Conservation (phyloP, 257 asterid genomes). For the Cynanchum wilfordii region DNA sequence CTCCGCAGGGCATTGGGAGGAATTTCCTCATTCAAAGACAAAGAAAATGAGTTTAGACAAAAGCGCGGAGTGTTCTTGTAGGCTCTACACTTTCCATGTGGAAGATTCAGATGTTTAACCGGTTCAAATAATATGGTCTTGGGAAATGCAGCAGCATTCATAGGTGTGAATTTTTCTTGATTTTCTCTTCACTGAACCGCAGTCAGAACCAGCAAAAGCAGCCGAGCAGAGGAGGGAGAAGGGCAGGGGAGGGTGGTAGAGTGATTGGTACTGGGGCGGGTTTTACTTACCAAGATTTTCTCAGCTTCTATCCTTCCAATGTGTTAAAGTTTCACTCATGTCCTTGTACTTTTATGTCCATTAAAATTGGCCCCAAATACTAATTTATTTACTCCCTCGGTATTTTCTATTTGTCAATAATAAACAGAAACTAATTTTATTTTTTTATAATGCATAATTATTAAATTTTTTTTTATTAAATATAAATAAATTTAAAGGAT, state of each 20-base stretch:
- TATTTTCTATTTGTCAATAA: too few species aligned
- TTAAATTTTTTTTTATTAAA: too few species aligned
- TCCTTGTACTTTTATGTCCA: neutral
- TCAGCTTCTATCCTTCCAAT: neutral
- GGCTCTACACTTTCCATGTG: neutral
- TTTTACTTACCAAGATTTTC: too few species aligned
- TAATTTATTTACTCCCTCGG: too few species aligned
- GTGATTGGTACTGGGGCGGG: too few species aligned
- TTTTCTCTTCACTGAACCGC: too few species aligned
- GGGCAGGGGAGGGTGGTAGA: neutral
- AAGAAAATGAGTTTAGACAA: neutral
- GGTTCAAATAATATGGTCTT: neutral
- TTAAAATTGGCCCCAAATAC: neutral
- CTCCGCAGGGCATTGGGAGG: slow-evolving; percentile 69
- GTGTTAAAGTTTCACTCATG: neutral
- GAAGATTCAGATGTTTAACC: neutral
- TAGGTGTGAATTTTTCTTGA: neutral
- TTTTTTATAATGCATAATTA: too few species aligned
- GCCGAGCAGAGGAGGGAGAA: neutral
- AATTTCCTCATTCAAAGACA: slow-evolving; percentile 39
- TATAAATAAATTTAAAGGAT: too few species aligned
- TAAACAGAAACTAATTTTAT: too few species aligned
- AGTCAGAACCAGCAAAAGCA: neutral
- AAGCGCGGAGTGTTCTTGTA: neutral
- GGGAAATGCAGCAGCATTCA: slow-evolving; percentile 12